Conservation (phyloP, 306 rosid genomes). For the Fragaria iinumae region DNA sequence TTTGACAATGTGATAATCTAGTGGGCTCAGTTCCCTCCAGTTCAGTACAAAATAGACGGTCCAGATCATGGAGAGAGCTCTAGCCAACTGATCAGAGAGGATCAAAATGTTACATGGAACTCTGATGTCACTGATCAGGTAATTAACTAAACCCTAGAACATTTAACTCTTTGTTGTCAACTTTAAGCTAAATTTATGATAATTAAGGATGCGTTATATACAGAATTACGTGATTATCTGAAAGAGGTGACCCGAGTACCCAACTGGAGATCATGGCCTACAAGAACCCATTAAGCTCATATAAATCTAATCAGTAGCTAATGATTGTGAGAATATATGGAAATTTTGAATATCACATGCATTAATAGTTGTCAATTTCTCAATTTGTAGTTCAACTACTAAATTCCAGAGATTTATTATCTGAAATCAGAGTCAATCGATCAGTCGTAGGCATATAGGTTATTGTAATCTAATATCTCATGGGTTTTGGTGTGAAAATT, state of each 20-base stretch:
- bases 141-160: neutral
- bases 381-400: constrained; percentile 7
- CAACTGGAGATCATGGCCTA: constrained; percentile 7
- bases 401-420: constrained; percentile 10
- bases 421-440: constrained; percentile 9
- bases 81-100: constrained; percentile 33
- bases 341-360: neutral
- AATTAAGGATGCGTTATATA: neutral
- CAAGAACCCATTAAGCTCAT: neutral
- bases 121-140: constrained; percentile 27
- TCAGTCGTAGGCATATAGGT: neutral
- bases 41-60: constrained; percentile 45
- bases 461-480: neutral
- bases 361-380: neutral
- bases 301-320: neutral
- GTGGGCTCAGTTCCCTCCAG: constrained; percentile 91
- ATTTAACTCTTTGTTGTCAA: neutral
- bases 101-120: constrained; percentile 37
- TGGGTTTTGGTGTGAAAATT: constrained; percentile 20
- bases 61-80: constrained; percentile 37
- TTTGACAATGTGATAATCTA: constrained; percentile 19
- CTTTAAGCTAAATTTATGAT: neutral
- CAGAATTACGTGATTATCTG: neutral
- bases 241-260: neutral
- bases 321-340: constrained; percentile 13